Percentiles rank a stretch among this genome's conserved stretches.
Evolutionary conservation across 2,329 filamentous ascomycete species (phyloP).

Genomic region (Paracorniculantispora psalliotae): DNA sequence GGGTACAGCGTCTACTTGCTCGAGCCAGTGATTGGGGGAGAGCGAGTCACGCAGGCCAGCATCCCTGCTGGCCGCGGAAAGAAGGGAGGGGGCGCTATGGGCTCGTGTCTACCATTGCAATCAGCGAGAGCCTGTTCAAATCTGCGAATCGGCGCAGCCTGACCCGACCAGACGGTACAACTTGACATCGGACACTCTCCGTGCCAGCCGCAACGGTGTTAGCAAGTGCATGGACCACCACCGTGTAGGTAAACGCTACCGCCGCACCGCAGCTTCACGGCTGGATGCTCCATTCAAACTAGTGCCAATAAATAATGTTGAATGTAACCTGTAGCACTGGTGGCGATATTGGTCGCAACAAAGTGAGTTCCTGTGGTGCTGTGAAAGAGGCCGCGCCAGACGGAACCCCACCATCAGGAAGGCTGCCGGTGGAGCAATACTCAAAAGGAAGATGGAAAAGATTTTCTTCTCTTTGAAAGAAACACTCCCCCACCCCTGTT

Average conservation of each 20-base stretch:
- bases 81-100: background rate
- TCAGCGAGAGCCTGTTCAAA: background rate
- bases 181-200: background rate
- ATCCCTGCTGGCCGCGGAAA: background rate
- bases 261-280: background rate
- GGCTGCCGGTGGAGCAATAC: background rate
- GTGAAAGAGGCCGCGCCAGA: background rate
- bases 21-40: background rate
- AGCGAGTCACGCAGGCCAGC: background rate
- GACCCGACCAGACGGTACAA: background rate
- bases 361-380: background rate
- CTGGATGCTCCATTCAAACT: background rate
- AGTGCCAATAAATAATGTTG: background rate
- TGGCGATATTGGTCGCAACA: background rate
- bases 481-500: background rate
- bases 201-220: background rate
- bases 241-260: background rate
- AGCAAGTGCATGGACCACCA: background rate
- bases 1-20: constrained; percentile 3
- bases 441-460: background rate
- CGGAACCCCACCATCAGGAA: background rate
- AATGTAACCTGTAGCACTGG: background rate
- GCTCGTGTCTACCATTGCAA: background rate
- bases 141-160: background rate
- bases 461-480: background rate